These are phyloP conservation scores for Phaseolus lunatus DNA, from an alignment of 306 rosid genomes.

Conservation along the genomic window DNA sequence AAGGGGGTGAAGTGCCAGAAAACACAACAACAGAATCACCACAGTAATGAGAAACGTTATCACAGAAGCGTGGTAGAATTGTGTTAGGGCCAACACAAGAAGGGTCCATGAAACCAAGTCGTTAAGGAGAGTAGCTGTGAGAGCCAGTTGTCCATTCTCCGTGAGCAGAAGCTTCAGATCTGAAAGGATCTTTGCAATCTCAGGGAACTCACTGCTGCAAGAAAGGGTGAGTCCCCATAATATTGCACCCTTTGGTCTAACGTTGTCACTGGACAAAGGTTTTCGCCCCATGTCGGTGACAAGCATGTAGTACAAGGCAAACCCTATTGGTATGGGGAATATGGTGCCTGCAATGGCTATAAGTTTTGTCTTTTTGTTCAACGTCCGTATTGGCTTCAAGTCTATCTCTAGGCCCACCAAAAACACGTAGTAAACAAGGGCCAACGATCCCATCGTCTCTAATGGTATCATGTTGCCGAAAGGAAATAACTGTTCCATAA, in stretches of 20 bases:
- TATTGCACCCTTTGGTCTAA: slow-evolving; percentile 36
- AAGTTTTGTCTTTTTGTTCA: slow-evolving; percentile 35
- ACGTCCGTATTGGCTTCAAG: slow-evolving; percentile 30
- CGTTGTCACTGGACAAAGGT: neutral
- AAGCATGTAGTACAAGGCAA: slow-evolving; percentile 46
- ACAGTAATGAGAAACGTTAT: neutral
- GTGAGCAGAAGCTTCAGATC: slow-evolving; percentile 49
- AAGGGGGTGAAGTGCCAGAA: slow-evolving; percentile 28
- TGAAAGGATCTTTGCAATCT: slow-evolving; percentile 48
- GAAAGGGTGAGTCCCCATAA: slow-evolving; percentile 53
- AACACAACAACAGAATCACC: neutral
- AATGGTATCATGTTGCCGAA: slow-evolving; percentile 24
- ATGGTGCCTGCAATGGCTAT: slow-evolving; percentile 16
- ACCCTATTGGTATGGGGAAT: slow-evolving; percentile 42
- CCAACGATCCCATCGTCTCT: slow-evolving; percentile 42
- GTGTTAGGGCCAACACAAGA: slow-evolving; percentile 1
- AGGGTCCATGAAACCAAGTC: slow-evolving; percentile 46
- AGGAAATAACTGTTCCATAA: neutral
- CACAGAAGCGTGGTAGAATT: neutral
- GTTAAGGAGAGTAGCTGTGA: slow-evolving; percentile 43
- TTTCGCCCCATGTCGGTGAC: slow-evolving; percentile 45
- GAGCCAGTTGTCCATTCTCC: slow-evolving; percentile 54
- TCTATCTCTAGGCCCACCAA: slow-evolving; percentile 54
- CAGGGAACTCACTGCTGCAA: slow-evolving; percentile 52
- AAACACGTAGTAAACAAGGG: slow-evolving; percentile 53